These are phyloP conservation scores for Quercus tomentella DNA, from an alignment of 331 rosid species.

Conservation along the genomic window DNA sequence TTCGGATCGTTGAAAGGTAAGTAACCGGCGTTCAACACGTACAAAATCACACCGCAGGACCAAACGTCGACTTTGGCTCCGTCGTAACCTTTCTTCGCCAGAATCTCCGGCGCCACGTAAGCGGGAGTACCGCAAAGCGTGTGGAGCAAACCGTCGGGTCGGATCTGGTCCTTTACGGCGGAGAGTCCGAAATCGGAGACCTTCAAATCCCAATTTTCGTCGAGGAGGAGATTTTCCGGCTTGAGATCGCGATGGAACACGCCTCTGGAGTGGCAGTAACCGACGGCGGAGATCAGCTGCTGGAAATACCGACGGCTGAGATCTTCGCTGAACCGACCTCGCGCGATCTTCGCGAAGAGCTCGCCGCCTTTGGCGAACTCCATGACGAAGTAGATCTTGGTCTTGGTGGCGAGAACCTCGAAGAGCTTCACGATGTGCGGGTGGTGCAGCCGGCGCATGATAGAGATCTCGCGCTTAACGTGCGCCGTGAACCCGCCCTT, in stretches of 20 bases:
- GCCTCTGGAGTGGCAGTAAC: constrained; percentile 64
- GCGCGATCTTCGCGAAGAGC: constrained; percentile 39
- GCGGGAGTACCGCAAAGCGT: constrained; percentile 87
- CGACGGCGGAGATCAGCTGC: constrained; percentile 70
- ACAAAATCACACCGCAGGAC: constrained; percentile 79
- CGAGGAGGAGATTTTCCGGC: constrained; percentile 73
- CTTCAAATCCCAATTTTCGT: constrained; percentile 52
- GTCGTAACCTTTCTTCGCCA: constrained; percentile 64
- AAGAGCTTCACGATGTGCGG: constrained; percentile 50
- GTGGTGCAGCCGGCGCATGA: constrained; percentile 70
- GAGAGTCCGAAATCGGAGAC: constrained; percentile 82
- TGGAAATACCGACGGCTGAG: constrained; percentile 62
- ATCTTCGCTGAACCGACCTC: constrained; percentile 51
- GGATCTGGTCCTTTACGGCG: constrained; percentile 53
- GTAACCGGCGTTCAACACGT: constrained; percentile 42
- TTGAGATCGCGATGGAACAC: constrained; percentile 84
- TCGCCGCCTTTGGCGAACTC: constrained; percentile 80
- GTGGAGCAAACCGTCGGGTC: constrained; percentile 63
- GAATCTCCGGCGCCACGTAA: constrained; percentile 83
- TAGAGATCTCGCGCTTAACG: constrained; percentile 67
- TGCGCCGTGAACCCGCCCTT: constrained; percentile 36
- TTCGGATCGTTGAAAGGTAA: constrained; percentile 69
- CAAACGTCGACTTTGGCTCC: constrained; percentile 75
- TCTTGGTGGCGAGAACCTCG: constrained; percentile 74
- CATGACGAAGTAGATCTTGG: constrained; percentile 71